Conservation (phyloP, 2,329 filamentous ascomycete species). For the Stagonosporopsis cucurbitacearum region DNA sequence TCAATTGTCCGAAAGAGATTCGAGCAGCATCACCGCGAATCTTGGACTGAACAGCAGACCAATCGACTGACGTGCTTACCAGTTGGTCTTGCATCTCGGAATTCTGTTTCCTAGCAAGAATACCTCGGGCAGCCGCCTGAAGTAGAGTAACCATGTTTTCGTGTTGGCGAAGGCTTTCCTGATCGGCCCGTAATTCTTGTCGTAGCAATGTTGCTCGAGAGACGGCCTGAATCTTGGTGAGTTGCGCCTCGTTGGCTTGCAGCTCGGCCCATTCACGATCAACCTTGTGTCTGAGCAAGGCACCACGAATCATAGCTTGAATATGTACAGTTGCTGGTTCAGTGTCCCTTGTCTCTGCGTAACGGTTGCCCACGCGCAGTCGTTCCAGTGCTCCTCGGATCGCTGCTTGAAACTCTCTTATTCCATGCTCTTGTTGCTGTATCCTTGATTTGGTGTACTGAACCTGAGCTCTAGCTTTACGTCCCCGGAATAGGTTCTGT, state of each 20-base stretch:
- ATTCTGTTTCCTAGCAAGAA: constrained; percentile 50
- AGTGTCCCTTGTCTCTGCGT: constrained; percentile 67
- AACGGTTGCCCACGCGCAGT: constrained; percentile 55
- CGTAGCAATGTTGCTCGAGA: constrained; percentile 52
- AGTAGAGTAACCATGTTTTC: constrained; percentile 58
- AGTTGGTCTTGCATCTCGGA: constrained; percentile 51
- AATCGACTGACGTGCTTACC: constrained; percentile 49
- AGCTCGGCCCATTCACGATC: constrained; percentile 45
- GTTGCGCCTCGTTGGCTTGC: constrained; percentile 58
- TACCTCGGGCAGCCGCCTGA: constrained; percentile 69
- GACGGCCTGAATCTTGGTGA: constrained; percentile 49
- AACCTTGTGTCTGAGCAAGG: constrained; percentile 66
- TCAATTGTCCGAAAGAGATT: constrained; percentile 35
- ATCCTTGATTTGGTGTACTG: constrained; percentile 56
- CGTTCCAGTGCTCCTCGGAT: constrained; percentile 58
- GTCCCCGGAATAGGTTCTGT: constrained; percentile 80
- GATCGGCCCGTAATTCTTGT: constrained; percentile 43
- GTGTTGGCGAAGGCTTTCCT: constrained; percentile 45
- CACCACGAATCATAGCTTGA: constrained; percentile 68
- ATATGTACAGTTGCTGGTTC: constrained; percentile 63
- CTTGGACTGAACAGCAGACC: constrained; percentile 55
- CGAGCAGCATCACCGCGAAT: constrained; percentile 49
- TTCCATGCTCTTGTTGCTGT: constrained; percentile 53
- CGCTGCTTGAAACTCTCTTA: constrained; percentile 63
- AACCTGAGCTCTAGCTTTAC: constrained; percentile 58